These are phyloP conservation scores for Solanum aculeatissimum DNA, from an alignment of 305 asterid genomes.

Conservation along the genomic window DNA sequence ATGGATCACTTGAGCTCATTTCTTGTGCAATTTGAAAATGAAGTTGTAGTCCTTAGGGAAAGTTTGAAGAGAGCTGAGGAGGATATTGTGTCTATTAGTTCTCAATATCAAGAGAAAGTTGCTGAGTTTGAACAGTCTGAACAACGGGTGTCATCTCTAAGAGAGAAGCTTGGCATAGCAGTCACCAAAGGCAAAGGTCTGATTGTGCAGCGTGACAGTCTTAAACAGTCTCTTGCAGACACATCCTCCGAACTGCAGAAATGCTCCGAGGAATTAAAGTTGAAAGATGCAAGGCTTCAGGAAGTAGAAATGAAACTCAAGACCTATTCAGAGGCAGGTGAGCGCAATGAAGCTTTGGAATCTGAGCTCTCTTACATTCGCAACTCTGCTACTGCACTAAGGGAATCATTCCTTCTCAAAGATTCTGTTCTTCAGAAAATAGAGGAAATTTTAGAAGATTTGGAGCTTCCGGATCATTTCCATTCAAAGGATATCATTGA, in stretches of 20 bases:
- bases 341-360: conserved; percentile 97
- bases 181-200: conserved; percentile 96
- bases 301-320: conserved; percentile 81
- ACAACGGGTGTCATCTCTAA: conserved; percentile 75
- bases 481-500: conserved; percentile 78
- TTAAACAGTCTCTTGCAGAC: conserved; percentile 81
- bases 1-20: conserved; percentile 41
- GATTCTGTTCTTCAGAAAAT: conserved; percentile 91
- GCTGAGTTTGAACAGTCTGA: conserved; percentile 83
- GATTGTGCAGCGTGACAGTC: conserved; percentile 84
- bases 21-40: conserved; percentile 53
- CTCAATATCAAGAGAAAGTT: conserved; percentile 51
- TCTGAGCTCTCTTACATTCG: conserved; percentile 98
- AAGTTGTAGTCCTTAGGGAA: conserved; percentile 50
- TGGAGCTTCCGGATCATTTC: conserved; percentile 90
- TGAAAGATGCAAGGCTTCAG: conserved; percentile 58
- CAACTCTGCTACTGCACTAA: conserved; percentile 85
- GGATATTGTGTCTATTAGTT: conserved; percentile 31
- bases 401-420: conserved; percentile 98
- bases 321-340: conserved; percentile 91
- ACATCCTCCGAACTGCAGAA: conserved; percentile 65
- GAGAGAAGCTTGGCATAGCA: conserved; percentile 95
- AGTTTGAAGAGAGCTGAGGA: conserved; percentile 53
- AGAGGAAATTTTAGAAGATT: conserved; percentile 94
- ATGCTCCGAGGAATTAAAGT: conserved; percentile 62